Evolutionary conservation across 148 eudicot genomes (phyloP).

Genomic region (Rhododendron ovatum): DNA sequence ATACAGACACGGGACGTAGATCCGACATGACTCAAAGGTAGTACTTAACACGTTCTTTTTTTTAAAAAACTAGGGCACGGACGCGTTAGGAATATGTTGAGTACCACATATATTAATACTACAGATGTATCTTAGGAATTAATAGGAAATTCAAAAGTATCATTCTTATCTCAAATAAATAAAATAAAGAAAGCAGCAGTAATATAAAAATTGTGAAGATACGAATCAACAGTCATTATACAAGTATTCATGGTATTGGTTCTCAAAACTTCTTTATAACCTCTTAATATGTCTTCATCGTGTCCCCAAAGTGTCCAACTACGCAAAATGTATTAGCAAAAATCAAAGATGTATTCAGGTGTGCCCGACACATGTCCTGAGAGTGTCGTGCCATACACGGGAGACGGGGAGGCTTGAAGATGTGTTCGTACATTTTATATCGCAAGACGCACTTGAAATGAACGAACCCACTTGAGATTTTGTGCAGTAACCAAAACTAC

Average conservation of each 20-base stretch:
- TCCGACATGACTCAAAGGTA: background rate
- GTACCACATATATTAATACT: background rate
- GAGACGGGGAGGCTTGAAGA: background rate
- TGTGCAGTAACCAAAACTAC: background rate
- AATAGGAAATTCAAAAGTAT: background rate
- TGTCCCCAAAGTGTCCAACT: background rate
- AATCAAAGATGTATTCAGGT: background rate
- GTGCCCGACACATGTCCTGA: background rate
- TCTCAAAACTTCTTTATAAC: background rate
- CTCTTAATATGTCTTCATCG: background rate
- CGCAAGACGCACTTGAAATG: background rate
- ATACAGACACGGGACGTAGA: too few relatives aligned
- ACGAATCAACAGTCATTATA: background rate
- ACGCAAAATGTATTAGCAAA: background rate
- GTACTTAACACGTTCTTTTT: too few relatives aligned
- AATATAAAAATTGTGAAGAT: background rate
- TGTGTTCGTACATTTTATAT: background rate
- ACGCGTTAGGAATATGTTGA: background rate
- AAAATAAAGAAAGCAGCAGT: background rate
- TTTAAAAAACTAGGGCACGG: background rate
- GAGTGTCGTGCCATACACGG: background rate
- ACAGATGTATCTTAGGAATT: background rate
- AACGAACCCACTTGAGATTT: background rate
- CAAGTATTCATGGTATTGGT: background rate
- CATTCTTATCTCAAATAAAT: background rate